Percentiles rank a stretch among this genome's conserved stretches.
Conservation (phyloP, 495 filamentous ascomycete species). For the Hyaloscypha hepaticicola region DNA sequence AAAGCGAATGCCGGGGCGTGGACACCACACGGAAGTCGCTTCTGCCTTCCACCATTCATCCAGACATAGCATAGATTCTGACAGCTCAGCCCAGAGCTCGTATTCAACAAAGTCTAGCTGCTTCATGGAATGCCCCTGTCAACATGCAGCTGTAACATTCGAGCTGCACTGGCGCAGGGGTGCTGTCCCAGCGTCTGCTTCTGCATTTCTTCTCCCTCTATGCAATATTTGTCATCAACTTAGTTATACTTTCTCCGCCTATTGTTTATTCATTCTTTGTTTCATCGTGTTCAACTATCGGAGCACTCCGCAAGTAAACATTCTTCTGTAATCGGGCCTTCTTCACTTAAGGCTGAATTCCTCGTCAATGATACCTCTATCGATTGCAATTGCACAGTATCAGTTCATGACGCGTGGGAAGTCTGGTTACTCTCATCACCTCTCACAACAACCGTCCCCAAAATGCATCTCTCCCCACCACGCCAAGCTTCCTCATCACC, state of each 20-base stretch:
- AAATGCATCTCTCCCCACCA: not conserved
- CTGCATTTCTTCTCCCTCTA: not conserved
- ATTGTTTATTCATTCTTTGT: not conserved
- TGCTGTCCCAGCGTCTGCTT: not conserved
- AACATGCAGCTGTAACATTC: not conserved
- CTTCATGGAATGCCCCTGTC: not conserved
- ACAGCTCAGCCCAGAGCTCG: not conserved
- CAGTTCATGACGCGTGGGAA: not conserved
- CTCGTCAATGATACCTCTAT: not conserved
- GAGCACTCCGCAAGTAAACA: not conserved
- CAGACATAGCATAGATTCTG: not conserved
- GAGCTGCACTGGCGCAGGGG: not conserved
- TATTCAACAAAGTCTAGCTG: not conserved
- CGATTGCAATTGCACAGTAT: slow-evolving; percentile 1
- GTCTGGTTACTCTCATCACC: slow-evolving; percentile 7
- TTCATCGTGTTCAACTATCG: not conserved
- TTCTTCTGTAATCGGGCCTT: not conserved
- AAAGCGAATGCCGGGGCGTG: not conserved
- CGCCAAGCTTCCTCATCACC: not conserved
- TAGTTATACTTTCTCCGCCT: not conserved
- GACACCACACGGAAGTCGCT: not conserved
- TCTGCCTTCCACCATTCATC: not conserved
- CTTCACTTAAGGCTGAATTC: not conserved
- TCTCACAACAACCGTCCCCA: not conserved
- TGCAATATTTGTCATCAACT: no score